These are phyloP conservation scores for Massariosphaeria phaeospora DNA, from an alignment of 495 filamentous ascomycete species.

Conservation along the genomic window DNA sequence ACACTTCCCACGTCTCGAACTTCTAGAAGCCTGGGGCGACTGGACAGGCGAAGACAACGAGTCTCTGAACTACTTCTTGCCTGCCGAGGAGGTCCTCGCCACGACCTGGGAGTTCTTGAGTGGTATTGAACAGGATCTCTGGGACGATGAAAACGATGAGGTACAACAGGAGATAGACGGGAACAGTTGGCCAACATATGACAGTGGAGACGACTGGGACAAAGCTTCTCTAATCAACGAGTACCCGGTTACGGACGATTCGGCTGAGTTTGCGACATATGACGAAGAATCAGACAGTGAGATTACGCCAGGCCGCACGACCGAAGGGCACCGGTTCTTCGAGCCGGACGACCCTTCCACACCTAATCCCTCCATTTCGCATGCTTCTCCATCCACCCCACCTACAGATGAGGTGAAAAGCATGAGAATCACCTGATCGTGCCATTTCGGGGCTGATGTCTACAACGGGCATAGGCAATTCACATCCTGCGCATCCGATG, in stretches of 20 bases:
- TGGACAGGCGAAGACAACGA: conserved; percentile 20
- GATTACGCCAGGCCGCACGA: conserved; percentile 13
- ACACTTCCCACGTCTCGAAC: conserved; percentile 21
- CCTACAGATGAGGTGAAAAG: background rate
- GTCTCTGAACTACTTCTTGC: conserved; percentile 26
- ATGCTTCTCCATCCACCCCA: background rate
- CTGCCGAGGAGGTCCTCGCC: conserved; percentile 21
- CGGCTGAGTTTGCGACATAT: background rate
- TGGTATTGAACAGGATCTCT: conserved; percentile 24
- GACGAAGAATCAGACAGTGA: conserved; percentile 11
- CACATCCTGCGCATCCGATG: too few species aligned
- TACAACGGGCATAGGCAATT: background rate
- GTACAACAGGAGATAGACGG: conserved; percentile 3
- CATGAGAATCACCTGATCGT: background rate
- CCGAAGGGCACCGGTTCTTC: background rate
- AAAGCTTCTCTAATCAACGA: conserved; percentile 4
- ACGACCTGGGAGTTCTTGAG: conserved; percentile 29
- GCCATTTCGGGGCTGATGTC: background rate
- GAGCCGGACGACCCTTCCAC: background rate
- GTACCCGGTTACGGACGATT: background rate
- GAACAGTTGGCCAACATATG: conserved; percentile 2
- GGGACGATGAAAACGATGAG: conserved; percentile 19
- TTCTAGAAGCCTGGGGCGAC: conserved; percentile 27
- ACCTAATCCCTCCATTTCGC: background rate
- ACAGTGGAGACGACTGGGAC: conserved; percentile 21